phyloP scores from a whole-genome alignment of 1,284 basidiomycete genomes.

The Boletellus deceptivus region DNA sequence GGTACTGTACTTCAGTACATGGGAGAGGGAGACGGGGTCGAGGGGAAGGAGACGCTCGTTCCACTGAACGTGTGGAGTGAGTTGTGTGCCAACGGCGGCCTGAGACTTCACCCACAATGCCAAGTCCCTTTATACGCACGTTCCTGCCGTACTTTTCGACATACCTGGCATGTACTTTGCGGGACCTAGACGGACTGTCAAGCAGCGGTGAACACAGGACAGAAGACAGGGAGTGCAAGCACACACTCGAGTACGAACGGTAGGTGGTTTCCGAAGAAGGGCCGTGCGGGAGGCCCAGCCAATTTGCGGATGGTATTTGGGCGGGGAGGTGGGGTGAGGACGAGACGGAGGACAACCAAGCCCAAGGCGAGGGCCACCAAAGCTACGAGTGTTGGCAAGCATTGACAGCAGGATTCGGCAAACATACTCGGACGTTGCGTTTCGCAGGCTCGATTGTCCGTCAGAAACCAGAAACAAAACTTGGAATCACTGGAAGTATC shows the following conservation, averaged over 20 bases:
- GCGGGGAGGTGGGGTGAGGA: slow-evolving; percentile 37
- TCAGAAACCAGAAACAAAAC: slow-evolving; percentile 29
- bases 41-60: slow-evolving; percentile 73
- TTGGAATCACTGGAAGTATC: slow-evolving; percentile 33
- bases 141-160: slow-evolving; percentile 54
- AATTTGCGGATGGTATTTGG: slow-evolving; percentile 53
- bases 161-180: slow-evolving; percentile 50
- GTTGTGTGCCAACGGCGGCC: slow-evolving; percentile 1
- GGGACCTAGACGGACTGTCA: slow-evolving; percentile 56
- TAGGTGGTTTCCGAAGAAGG: slow-evolving; percentile 55
- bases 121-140: slow-evolving; percentile 60
- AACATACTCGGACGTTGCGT: background rate
- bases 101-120: slow-evolving; percentile 49
- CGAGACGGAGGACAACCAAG: slow-evolving; percentile 28
- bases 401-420: background rate
- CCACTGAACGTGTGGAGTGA: slow-evolving; percentile 47
- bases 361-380: slow-evolving; percentile 22
- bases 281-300: slow-evolving; percentile 54
- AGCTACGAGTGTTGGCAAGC: background rate
- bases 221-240: background rate
- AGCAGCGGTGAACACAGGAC: slow-evolving; percentile 1
- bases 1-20: slow-evolving; percentile 66
- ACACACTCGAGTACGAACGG: slow-evolving; percentile 56
- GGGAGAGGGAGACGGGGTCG: slow-evolving; percentile 66
- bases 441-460: background rate